Conservation (phyloP, 2,329 filamentous ascomycete species). For the Talaromyces sp. region DNA sequence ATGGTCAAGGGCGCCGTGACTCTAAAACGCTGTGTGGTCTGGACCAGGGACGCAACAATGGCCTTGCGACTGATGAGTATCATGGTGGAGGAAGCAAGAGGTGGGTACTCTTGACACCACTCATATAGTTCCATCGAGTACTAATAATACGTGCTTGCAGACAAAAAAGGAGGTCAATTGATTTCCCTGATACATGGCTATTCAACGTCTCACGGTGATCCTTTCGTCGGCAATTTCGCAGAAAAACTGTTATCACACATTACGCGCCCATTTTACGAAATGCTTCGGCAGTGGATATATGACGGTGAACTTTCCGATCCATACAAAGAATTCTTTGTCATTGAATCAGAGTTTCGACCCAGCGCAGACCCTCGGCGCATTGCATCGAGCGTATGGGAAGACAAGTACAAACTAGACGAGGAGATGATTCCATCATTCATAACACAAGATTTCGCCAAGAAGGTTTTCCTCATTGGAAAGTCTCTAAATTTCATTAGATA, state of each 20-base stretch:
- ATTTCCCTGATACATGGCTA: conserved; percentile 93
- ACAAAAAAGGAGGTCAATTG: conserved; percentile 80
- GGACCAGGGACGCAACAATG: conserved; percentile 97
- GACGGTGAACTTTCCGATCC: conserved; percentile 97
- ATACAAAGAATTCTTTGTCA: conserved; percentile 91
- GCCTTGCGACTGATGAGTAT: conserved; percentile 87
- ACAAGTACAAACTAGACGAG: conserved; percentile 85
- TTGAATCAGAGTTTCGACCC: conserved; percentile 65
- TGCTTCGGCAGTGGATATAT: conserved; percentile 95
- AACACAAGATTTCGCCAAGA: conserved; percentile 87
- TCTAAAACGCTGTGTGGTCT: conserved; percentile 90
- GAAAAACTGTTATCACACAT: conserved; percentile 83
- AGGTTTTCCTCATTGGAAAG: conserved; percentile 96
- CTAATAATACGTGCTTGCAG: conserved; percentile 28
- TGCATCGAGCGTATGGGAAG: conserved; percentile 92
- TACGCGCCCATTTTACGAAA: conserved; percentile 93
- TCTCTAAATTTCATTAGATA: conserved; percentile 97
- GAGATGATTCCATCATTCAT: conserved; percentile 92
- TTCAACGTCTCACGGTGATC: conserved; percentile 89
- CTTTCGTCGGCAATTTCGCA: conserved; percentile 88
- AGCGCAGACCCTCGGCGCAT: conserved; percentile 48
- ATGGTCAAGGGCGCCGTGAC: conserved; percentile 88
- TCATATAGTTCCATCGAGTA: not conserved
- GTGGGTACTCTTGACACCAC: conserved; percentile 28
- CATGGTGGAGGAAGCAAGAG: conserved; percentile 86